Conservation (phyloP, 2,329 filamentous ascomycete genomes). For the Chaetomiaceae sp. region DNA sequence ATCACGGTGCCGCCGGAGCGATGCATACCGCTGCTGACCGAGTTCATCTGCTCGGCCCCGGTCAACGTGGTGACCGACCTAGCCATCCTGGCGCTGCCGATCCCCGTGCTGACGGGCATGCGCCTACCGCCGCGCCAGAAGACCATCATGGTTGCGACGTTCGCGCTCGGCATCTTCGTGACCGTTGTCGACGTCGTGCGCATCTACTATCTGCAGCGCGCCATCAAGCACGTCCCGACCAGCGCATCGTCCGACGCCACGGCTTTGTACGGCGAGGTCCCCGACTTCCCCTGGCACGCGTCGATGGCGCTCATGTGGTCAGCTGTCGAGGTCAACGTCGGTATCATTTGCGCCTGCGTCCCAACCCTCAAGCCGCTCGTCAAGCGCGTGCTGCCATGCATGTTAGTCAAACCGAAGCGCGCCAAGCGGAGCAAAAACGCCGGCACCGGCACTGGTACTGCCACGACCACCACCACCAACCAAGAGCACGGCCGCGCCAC, state of each 20-base stretch:
- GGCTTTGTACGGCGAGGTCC: slow-evolving; percentile 45
- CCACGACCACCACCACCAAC: slow-evolving; percentile 13
- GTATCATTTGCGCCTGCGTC: slow-evolving; percentile 87
- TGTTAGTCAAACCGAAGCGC: slow-evolving; percentile 48
- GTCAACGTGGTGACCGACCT: slow-evolving; percentile 90
- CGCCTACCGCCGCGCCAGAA: slow-evolving; percentile 80
- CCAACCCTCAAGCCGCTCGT: slow-evolving; percentile 85
- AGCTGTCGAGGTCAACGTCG: slow-evolving; percentile 82
- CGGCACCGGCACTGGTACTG: slow-evolving; percentile 20
- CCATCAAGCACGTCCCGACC: slow-evolving; percentile 43
- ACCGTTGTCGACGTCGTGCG: slow-evolving; percentile 82
- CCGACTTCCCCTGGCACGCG: slow-evolving; percentile 64
- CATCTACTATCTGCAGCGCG: slow-evolving; percentile 82
- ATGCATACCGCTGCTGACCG: slow-evolving; percentile 54
- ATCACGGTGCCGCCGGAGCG: slow-evolving; percentile 29
- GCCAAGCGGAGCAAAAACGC: slow-evolving; percentile 32
- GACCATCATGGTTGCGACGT: slow-evolving; percentile 77
- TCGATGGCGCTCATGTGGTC: slow-evolving; percentile 91
- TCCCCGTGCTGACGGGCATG: slow-evolving; percentile 84
- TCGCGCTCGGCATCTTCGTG: slow-evolving; percentile 80
- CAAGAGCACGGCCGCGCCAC: too few relatives aligned
- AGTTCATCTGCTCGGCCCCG: slow-evolving; percentile 70
- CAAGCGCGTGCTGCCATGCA: slow-evolving; percentile 53
- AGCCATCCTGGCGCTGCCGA: slow-evolving; percentile 77
- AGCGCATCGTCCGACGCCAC: slow-evolving; percentile 32